phyloP scores from a whole-genome alignment of 23 red algal species.

The Gracilaria gracilis region DNA sequence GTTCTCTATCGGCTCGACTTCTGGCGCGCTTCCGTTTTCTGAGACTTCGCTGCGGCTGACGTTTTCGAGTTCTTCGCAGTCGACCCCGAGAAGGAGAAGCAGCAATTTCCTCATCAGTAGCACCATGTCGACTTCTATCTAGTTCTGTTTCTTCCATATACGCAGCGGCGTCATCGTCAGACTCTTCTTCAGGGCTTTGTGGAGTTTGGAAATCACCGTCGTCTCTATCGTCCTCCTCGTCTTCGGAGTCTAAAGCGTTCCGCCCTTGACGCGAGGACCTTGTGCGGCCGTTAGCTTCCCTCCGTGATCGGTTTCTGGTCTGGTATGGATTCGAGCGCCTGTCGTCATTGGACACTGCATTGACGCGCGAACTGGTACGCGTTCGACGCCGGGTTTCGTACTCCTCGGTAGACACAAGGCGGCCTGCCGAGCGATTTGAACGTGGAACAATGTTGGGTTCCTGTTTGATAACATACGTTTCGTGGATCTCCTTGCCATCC shows the following conservation, averaged over 20 bases:
- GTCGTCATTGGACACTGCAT: constrained; percentile 6
- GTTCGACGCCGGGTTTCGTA: constrained; percentile 15
- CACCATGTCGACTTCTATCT: constrained; percentile 20
- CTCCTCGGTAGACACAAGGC: constrained; percentile 3
- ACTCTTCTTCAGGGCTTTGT: constrained; percentile 54
- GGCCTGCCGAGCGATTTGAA: not conserved
- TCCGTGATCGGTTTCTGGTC: constrained; percentile 34
- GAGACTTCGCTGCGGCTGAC: constrained; percentile 25
- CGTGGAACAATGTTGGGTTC: not conserved
- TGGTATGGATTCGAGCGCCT: not conserved
- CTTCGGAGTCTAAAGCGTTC: constrained; percentile 1
- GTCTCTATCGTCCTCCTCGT: constrained; percentile 26
- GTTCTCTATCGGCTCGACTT: constrained; percentile 7
- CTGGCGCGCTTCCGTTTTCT: constrained; percentile 24
- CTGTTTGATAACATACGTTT: constrained; percentile 4
- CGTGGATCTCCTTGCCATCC: constrained; percentile 13
- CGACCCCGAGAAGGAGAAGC: constrained; percentile 2
- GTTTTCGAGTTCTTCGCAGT: constrained; percentile 25
- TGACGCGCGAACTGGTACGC: not conserved
- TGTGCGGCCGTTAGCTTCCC: not conserved
- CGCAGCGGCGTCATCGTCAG: constrained; percentile 16
- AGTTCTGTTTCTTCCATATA: constrained; percentile 22
- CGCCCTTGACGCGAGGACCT: constrained; percentile 17
- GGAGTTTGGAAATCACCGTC: constrained; percentile 50
- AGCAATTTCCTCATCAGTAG: constrained; percentile 26